A percentile compares a stretch with the other conserved stretches of the same genome.
Conservation (phyloP, 1,284 basidiomycete genomes). For the Leccinum angustisporum region DNA sequence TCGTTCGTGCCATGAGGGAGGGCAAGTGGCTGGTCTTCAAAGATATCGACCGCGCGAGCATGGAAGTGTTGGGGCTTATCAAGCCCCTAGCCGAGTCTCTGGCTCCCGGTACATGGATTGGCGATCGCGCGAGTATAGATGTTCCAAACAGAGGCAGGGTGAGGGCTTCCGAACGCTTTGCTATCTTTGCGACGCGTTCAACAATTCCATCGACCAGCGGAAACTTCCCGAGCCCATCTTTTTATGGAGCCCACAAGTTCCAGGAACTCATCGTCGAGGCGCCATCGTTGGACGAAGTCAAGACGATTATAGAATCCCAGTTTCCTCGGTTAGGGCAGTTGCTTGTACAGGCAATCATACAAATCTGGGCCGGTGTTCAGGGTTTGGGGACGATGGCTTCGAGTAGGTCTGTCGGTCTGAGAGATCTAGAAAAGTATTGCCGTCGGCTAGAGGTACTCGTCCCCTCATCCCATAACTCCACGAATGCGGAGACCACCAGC, state of each 20-base stretch:
- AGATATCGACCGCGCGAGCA: slow-evolving; percentile 88
- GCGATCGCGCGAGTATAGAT: slow-evolving; percentile 67
- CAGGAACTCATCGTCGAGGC: slow-evolving; percentile 64
- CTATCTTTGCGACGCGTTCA: slow-evolving; percentile 81
- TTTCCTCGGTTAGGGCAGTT: slow-evolving; percentile 61
- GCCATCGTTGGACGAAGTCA: slow-evolving; percentile 67
- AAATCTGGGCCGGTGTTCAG: slow-evolving; percentile 61
- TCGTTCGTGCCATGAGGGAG: slow-evolving; percentile 87
- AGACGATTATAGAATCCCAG: slow-evolving; percentile 62
- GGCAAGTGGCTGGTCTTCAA: slow-evolving; percentile 95
- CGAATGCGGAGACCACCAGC: slow-evolving; percentile 42
- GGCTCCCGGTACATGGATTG: slow-evolving; percentile 73
- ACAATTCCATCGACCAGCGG: slow-evolving; percentile 44
- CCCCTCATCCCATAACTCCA: slow-evolving; percentile 45
- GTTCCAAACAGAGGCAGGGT: slow-evolving; percentile 71
- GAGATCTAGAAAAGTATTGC: slow-evolving; percentile 91
- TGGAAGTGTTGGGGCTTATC: slow-evolving; percentile 82
- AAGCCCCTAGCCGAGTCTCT: slow-evolving; percentile 84
- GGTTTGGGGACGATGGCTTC: slow-evolving; percentile 49
- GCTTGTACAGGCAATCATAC: slow-evolving; percentile 52
- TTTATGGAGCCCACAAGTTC: slow-evolving; percentile 84
- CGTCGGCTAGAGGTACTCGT: slow-evolving; percentile 67
- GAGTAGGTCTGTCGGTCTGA: slow-evolving; percentile 68
- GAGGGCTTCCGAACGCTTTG: slow-evolving; percentile 73
- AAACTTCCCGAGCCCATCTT: slow-evolving; percentile 55